Base-by-base conservation (phyloP, 345 rosid species). In the Gossypium herbaceum region DNA sequence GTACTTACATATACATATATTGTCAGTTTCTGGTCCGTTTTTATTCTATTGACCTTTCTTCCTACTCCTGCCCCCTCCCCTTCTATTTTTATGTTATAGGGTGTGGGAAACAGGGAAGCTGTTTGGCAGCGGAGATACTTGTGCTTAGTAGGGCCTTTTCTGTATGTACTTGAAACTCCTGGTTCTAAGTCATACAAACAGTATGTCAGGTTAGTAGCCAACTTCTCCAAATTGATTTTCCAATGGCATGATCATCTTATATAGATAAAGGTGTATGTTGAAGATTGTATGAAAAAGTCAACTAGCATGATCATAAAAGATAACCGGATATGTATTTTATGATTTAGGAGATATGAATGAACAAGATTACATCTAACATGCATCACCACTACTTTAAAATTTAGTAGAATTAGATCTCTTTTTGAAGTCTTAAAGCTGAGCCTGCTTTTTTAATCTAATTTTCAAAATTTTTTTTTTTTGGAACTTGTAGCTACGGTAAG, bases 131-230 rank as follows among this genome's bases (percentile, higher is more conserved):
- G 85, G 71, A 88, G 91, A 58, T 95, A 91, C 83, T 76, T 90
- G 56, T 95, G 89, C 85, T 84, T 95, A 72, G 98, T 93, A 76
- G 99, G 99, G 67, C 92, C 99, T 64, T 91, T 88, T 74, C 85
- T 95, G 50, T 95, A 91, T 77, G 84, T 88, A 67, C 91, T 95
- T 50, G 97, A 91, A 78, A 79, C 82, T 77, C 98, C 93, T 52
- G 81, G 76, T 65, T 86, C 97, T 65, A 89, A 84, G 83, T 83
- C 99, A 54, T 95, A 95, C 75, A 93, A 88, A 84, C 91, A 91
- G 72, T 93, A 87, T 78, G 55, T 89, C 91, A 95, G 99, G 99
- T 95, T 78, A 16, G 65, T 67, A 43, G 25, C 69, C 55, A 73
- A 47, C 82, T 62, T 71, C 77, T 74, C 50, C 64, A 54, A 73